phyloP scores from a whole-genome alignment of 2,329 filamentous ascomycete genomes.

The Microdochium nivale region DNA sequence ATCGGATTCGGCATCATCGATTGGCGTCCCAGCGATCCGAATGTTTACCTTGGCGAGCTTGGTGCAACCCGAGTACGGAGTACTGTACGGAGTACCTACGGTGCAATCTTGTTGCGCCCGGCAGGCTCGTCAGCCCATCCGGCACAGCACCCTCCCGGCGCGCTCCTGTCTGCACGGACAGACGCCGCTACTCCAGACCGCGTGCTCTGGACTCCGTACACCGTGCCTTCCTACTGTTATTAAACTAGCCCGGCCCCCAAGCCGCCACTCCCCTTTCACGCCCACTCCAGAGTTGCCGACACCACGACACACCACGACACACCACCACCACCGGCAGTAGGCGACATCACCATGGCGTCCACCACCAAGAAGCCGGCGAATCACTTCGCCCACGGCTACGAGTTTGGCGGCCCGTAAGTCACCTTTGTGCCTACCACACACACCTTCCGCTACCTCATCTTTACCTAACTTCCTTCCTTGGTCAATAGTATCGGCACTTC shows the following conservation, averaged over 20 bases:
- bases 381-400: constrained; percentile 20
- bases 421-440: not conserved
- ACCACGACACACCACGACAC: not conserved
- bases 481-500: constrained; percentile 61
- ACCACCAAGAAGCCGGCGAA: constrained; percentile 8
- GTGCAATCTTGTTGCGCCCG: no score
- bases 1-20: not conserved
- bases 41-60: not conserved
- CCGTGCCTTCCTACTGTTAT: not conserved
- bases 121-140: not conserved
- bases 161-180: no score
- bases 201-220: not conserved
- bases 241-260: not conserved
- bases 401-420: constrained; percentile 39
- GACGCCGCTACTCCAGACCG: not conserved
- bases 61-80: no score
- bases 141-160: not conserved
- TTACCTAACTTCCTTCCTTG: not conserved
- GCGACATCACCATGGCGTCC: constrained; percentile 30
- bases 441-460: not conserved
- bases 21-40: not conserved
- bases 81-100: no score
- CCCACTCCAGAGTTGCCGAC: not conserved
- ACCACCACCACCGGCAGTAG: not conserved
- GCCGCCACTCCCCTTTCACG: not conserved